Conservation (phyloP, 106 monocot genomes). For the Platanthera zijinensis region DNA sequence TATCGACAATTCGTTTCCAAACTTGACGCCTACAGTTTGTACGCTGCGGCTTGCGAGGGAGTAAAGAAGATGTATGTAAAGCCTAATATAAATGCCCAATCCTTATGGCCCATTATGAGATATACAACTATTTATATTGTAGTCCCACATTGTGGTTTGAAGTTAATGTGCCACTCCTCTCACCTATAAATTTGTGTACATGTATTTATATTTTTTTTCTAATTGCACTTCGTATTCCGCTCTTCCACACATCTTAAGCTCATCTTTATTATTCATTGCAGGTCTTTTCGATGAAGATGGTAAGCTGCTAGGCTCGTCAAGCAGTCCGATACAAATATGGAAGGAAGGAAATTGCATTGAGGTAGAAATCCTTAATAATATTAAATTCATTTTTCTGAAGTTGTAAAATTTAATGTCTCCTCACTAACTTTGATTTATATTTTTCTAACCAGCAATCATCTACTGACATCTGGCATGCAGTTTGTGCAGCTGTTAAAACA, state of each 20-base stretch:
- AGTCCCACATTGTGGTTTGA: too few species aligned
- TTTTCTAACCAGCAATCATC: constrained; percentile 84
- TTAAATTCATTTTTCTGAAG: neutral
- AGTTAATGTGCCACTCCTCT: too few species aligned
- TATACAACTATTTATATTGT: too few species aligned
- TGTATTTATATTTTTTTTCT: neutral
- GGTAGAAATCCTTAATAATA: constrained; percentile 27
- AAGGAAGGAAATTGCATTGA: constrained; percentile 79
- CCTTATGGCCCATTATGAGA: too few species aligned
- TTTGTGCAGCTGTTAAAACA: constrained; percentile 80
- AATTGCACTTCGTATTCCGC: too few species aligned
- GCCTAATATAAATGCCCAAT: too few species aligned
- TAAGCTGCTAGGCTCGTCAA: constrained; percentile 64
- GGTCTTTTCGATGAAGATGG: constrained; percentile 73
- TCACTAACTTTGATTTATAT: neutral
- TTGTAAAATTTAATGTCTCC: neutral
- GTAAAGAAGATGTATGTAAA: too few species aligned
- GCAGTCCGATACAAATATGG: constrained; percentile 99
- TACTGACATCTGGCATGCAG: constrained; percentile 94
- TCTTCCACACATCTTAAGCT: neutral
- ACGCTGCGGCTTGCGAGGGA: too few species aligned
- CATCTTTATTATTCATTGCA: constrained; percentile 12
- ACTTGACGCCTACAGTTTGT: too few species aligned
- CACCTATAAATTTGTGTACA: neutral
- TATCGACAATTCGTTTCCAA: too few species aligned